phyloP scores from a whole-genome alignment of 2,329 filamentous ascomycete genomes.

The Cercospora sojina region DNA sequence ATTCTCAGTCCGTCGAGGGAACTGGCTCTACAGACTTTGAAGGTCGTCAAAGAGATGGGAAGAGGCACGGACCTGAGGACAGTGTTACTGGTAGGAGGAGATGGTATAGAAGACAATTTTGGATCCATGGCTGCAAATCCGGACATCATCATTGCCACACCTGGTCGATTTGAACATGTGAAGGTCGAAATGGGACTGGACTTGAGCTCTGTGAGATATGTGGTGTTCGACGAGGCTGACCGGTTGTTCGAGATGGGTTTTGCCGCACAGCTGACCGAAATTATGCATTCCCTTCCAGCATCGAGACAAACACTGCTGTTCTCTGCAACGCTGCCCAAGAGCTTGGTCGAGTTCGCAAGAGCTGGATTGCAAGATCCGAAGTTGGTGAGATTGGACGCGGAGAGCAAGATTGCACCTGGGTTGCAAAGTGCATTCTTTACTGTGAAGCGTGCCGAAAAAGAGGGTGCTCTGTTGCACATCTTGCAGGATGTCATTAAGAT shows the following conservation, averaged over 20 bases:
- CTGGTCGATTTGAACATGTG: slow-evolving; percentile 91
- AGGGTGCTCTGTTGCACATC: slow-evolving; percentile 85
- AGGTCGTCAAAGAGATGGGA: slow-evolving; percentile 93
- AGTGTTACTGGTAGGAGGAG: slow-evolving; percentile 89
- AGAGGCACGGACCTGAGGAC: slow-evolving; percentile 86
- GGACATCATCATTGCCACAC: slow-evolving; percentile 95
- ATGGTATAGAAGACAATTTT: slow-evolving; percentile 95
- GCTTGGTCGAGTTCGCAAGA: slow-evolving; percentile 90
- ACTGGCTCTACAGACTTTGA: slow-evolving; percentile 88
- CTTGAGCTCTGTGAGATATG: slow-evolving; percentile 85
- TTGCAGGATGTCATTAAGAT: slow-evolving; percentile 91
- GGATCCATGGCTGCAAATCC: slow-evolving; percentile 89
- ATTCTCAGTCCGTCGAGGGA: slow-evolving; percentile 92
- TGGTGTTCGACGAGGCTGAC: slow-evolving; percentile 97
- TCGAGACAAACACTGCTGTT: slow-evolving; percentile 90
- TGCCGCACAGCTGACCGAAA: slow-evolving; percentile 86
- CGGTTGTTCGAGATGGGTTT: slow-evolving; percentile 99
- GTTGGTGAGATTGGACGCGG: slow-evolving; percentile 84
- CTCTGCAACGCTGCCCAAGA: slow-evolving; percentile 90
- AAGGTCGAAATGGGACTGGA: slow-evolving; percentile 96
- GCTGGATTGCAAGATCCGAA: slow-evolving; percentile 91
- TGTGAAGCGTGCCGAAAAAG: slow-evolving; percentile 89
- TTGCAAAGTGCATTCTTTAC: slow-evolving; percentile 94
- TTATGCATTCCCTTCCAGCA: slow-evolving; percentile 80
- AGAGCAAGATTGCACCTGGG: slow-evolving; percentile 94